Percentiles rank a stretch among this genome's conserved stretches.
phyloP scores from a whole-genome alignment of 2,329 filamentous ascomycete species.

The Aspergillus tubingensis region DNA sequence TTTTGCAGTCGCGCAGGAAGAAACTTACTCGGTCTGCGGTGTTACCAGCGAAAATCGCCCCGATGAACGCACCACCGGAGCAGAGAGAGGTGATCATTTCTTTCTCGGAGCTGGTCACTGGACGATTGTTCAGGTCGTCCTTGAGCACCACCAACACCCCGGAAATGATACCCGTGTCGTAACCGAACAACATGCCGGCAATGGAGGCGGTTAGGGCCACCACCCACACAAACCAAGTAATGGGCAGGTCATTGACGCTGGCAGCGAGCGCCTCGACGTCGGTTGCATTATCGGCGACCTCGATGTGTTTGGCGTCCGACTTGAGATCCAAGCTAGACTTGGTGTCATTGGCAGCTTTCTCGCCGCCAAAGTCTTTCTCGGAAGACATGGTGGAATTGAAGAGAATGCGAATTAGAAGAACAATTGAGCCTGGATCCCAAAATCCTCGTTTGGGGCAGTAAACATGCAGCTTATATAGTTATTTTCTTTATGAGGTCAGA shows the following conservation, averaged over 20 bases:
- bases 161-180: slow-evolving; percentile 52
- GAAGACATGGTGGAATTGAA: not conserved
- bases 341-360: not conserved
- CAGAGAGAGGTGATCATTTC: slow-evolving; percentile 57
- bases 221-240: slow-evolving; percentile 43
- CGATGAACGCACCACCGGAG: slow-evolving; percentile 52
- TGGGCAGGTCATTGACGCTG: slow-evolving; percentile 40
- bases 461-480: not conserved
- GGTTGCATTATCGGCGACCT: slow-evolving; percentile 7
- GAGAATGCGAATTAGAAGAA: not conserved
- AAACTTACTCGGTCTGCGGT: slow-evolving; percentile 40
- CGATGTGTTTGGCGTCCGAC: slow-evolving; percentile 12
- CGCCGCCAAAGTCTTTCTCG: not conserved
- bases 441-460: not conserved
- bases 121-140: slow-evolving; percentile 42
- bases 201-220: slow-evolving; percentile 41
- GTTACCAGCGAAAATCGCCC: slow-evolving; percentile 42
- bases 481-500: not conserved
- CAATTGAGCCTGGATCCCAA: not conserved
- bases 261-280: slow-evolving; percentile 11
- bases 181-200: slow-evolving; percentile 40
- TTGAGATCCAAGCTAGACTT: slow-evolving; percentile 6
- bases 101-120: slow-evolving; percentile 47
- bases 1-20: not conserved
- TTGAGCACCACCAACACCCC: slow-evolving; percentile 43